These are phyloP conservation scores for Backusella tarrabulga DNA, from an alignment of 192 early-diverging fungal genomes.

Conservation along the genomic window DNA sequence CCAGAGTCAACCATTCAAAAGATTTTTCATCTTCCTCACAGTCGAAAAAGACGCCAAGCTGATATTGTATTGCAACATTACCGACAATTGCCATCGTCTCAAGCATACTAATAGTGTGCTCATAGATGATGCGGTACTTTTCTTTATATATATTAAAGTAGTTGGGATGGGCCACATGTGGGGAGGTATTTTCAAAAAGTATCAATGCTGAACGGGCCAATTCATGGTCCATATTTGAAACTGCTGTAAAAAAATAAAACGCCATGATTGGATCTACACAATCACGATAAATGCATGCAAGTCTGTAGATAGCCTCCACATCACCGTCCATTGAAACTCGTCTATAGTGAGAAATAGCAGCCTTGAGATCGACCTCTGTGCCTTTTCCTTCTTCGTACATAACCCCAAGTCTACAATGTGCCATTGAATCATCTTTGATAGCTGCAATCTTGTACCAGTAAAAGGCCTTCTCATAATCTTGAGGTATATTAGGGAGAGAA, in stretches of 20 bases:
- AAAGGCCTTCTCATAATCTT: neutral
- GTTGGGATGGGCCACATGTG: neutral
- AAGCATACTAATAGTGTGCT: neutral
- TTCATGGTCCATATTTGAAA: neutral
- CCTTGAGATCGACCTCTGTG: neutral
- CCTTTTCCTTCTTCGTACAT: neutral
- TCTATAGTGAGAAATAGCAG: neutral
- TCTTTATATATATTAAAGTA: neutral
- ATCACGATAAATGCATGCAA: neutral
- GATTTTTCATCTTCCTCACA: too few species aligned
- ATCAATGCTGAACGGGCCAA: neutral
- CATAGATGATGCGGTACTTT: neutral
- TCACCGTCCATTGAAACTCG: neutral
- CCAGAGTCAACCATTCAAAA: too few species aligned
- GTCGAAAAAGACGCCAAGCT: neutral
- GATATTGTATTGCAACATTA: neutral
- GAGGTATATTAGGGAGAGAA: neutral
- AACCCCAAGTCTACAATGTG: neutral
- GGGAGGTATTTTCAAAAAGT: neutral
- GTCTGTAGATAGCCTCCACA: neutral
- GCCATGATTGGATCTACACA: neutral
- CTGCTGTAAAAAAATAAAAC: neutral
- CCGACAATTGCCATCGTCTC: neutral
- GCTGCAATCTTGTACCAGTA: neutral
- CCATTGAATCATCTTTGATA: neutral